Base-by-base conservation (phyloP, 371 early-diverging fungal species). In the Synchytrium microbalum region DNA sequence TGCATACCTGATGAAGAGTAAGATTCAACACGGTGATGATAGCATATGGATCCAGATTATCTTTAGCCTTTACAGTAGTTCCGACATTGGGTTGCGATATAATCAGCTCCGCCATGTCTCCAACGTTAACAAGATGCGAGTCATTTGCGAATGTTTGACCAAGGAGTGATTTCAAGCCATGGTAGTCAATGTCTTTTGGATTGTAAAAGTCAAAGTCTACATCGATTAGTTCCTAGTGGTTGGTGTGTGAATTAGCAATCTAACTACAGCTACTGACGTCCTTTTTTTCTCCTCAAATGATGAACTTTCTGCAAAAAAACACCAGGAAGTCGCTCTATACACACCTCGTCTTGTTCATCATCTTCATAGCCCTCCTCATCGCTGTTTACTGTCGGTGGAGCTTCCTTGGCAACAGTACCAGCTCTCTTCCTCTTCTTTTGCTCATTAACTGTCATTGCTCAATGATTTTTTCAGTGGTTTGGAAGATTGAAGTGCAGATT, bases 121-220 rank as follows among this genome's bases (percentile, higher is more conserved):
- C 85, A 25, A 90, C 59, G 24, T 53, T 33, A 19, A 38, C 19
- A 19, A 19, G 19, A 19, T 38, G 46, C 10, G 60, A 38, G 23
- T 59, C 38, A 13, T 84, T 74, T 3, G 86, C 77, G 62, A 96
- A 92, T 10, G 87, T 73, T 61, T 89, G 88, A 25, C 66, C 72
- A 14, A 96, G 65, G 8, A 98, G 81, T 29, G 86, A 84, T 73
- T 96, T 96, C 62, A 95, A 75, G 13, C 93, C 90, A 67, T 95
- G 95, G 67, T 87, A 98, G 77, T 98, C 98, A 25, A 84, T 81
- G 56, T 85, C 83, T 62, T 87, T 84, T 23, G 92, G 90, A 61
- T 91, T 91, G 76, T 88, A 92, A 71, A 96, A 98, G 69, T 95
- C 96, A 71, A 96, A 96, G 66, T 95, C 93, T 14, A 96, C 92